Conservation (phyloP, 2,329 filamentous ascomycete genomes). For the Paraphaeosphaeria sporulosa region DNA sequence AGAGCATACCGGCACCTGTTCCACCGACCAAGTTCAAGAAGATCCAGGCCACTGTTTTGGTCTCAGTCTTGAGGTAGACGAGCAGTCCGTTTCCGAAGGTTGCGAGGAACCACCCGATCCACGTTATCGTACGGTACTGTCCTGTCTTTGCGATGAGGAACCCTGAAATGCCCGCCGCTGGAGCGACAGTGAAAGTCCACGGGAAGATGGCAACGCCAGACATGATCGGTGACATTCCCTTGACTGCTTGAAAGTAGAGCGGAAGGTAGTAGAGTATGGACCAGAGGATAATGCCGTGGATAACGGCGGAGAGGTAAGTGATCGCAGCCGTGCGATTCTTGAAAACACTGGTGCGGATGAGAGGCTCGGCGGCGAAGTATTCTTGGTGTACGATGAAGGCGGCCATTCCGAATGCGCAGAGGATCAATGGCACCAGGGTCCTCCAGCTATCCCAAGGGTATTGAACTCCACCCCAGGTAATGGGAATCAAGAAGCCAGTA, state of each 20-base stretch:
- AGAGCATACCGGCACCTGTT: slow-evolving; percentile 69
- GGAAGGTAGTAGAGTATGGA: slow-evolving; percentile 52
- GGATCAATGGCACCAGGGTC: slow-evolving; percentile 67
- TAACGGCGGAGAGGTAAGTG: slow-evolving; percentile 61
- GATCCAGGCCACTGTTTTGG: slow-evolving; percentile 63
- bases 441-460: slow-evolving; percentile 70
- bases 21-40: slow-evolving; percentile 68
- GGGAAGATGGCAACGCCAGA: slow-evolving; percentile 52
- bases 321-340: slow-evolving; percentile 59
- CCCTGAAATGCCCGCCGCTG: slow-evolving; percentile 65
- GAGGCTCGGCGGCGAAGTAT: slow-evolving; percentile 59
- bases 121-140: slow-evolving; percentile 67
- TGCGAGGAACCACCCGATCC: slow-evolving; percentile 67
- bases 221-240: slow-evolving; percentile 48
- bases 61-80: slow-evolving; percentile 58
- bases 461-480: slow-evolving; percentile 72
- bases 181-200: slow-evolving; percentile 66
- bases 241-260: slow-evolving; percentile 53
- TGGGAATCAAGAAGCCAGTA: slow-evolving; percentile 66
- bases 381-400: slow-evolving; percentile 64
- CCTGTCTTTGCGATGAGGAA: slow-evolving; percentile 63
- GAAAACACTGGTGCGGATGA: slow-evolving; percentile 57
- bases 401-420: slow-evolving; percentile 62
- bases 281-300: slow-evolving; percentile 64
- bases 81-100: slow-evolving; percentile 66